Conservation (phyloP, 441 rosid genomes). For the Breynia disticha region DNA sequence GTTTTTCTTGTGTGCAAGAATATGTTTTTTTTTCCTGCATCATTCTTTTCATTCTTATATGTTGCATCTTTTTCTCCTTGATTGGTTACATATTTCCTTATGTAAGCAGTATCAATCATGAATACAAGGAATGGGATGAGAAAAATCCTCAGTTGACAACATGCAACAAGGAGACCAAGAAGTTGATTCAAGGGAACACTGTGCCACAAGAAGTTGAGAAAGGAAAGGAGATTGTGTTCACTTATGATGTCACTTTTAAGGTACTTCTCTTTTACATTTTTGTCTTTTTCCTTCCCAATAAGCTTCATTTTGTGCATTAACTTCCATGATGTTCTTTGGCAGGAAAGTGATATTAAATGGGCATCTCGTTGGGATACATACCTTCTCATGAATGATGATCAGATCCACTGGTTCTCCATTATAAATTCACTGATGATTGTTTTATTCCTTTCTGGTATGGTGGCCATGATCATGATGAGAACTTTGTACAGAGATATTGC, state of each 20-base stretch:
- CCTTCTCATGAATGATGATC: no score
- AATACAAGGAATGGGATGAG: constrained; percentile 80
- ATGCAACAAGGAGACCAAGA: constrained; percentile 81
- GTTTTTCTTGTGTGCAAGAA: not conserved
- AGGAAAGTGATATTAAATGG: no score
- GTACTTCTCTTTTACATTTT: constrained; percentile 20
- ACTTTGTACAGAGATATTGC: constrained; percentile 92
- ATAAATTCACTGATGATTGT: no score
- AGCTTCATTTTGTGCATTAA: not conserved
- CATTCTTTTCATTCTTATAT: constrained; percentile 6
- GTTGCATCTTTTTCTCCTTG: not conserved
- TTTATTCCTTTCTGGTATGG: no score
- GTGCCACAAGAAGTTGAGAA: constrained; percentile 82
- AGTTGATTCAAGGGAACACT: constrained; percentile 64
- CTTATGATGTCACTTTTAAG: constrained; percentile 84
- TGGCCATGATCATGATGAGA: no score
- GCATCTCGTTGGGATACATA: no score
- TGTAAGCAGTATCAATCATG: constrained; percentile 67
- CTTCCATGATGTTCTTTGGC: no score
- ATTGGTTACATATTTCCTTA: not conserved
- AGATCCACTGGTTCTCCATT: no score
- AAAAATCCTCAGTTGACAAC: constrained; percentile 75
- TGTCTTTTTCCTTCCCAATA: constrained; percentile 5
- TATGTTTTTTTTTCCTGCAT: not conserved
- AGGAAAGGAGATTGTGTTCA: constrained; percentile 64